Percentiles rank a stretch among this genome's conserved stretches.
These are phyloP conservation scores for Fusarium pininemorale DNA, from an alignment of 2,329 filamentous ascomycete species.

Conservation along the genomic window DNA sequence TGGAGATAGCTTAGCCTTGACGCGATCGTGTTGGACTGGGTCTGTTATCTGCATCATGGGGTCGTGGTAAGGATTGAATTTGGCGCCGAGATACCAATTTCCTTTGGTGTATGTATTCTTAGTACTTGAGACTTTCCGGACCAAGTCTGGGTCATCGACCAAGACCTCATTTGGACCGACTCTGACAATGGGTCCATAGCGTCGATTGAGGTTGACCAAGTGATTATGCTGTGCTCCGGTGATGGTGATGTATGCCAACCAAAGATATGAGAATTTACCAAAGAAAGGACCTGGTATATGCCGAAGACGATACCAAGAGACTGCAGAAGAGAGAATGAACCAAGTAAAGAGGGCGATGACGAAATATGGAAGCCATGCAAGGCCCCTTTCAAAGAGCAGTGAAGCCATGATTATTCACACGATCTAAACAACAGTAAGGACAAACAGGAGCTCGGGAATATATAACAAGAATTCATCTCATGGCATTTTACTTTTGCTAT, in stretches of 20 bases:
- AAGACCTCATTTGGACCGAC: neutral
- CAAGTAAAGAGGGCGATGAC: neutral
- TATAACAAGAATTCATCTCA: neutral
- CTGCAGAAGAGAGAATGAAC: neutral
- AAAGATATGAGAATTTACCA: neutral
- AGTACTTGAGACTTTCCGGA: neutral
- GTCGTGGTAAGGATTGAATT: neutral
- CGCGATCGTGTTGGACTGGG: neutral
- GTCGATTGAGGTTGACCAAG: neutral
- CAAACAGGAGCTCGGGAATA: neutral
- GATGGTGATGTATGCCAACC: neutral
- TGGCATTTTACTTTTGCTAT: neutral
- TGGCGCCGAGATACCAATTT: neutral
- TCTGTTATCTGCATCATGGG: neutral
- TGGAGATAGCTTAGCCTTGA: neutral
- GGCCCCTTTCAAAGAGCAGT: neutral
- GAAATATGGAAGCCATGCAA: neutral
- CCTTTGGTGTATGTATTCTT: neutral
- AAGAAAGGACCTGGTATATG: neutral
- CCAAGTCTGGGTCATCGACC: neutral
- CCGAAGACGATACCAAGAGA: neutral
- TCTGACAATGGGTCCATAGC: neutral
- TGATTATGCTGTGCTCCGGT: neutral
- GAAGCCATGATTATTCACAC: neutral
- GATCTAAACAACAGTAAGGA: neutral